These are phyloP conservation scores for Pseudozyma sp. DNA, from an alignment of 1,284 basidiomycete genomes.

Conservation along the genomic window DNA sequence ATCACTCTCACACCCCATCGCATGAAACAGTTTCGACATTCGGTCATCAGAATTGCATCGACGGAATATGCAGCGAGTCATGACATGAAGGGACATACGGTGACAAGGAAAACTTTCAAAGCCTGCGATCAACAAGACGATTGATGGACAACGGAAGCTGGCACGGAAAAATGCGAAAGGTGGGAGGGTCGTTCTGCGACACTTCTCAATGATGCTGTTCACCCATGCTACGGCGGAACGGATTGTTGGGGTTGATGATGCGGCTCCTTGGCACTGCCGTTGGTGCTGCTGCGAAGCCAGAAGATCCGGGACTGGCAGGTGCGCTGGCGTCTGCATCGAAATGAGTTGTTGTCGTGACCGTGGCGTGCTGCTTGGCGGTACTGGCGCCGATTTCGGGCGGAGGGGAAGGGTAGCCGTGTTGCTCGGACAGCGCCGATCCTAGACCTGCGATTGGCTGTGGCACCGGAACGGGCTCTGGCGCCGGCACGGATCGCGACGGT, in stretches of 20 bases:
- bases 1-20: too few species aligned
- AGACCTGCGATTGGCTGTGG: slow-evolving; percentile 40
- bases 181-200: background rate
- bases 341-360: slow-evolving; percentile 24
- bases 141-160: too few species aligned
- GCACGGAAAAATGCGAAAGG: background rate
- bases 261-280: slow-evolving; percentile 20
- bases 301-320: slow-evolving; percentile 25
- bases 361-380: slow-evolving; percentile 23
- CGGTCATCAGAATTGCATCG: too few species aligned
- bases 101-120: too few species aligned
- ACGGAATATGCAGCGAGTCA: too few species aligned
- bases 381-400: slow-evolving; percentile 20
- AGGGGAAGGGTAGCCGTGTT: slow-evolving; percentile 41
- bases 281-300: slow-evolving; percentile 13
- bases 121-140: too few species aligned
- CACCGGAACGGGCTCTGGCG: slow-evolving; percentile 37
- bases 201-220: slow-evolving; percentile 26
- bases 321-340: slow-evolving; percentile 15
- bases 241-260: slow-evolving; percentile 56
- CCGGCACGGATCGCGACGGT: slow-evolving; percentile 16
- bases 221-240: slow-evolving; percentile 51
- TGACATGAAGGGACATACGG: too few species aligned
- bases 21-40: too few species aligned
- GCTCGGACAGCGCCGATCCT: slow-evolving; percentile 23